Base-by-base conservation (phyloP, 2,329 filamentous ascomycete species). In the Botrytis byssoidea region DNA sequence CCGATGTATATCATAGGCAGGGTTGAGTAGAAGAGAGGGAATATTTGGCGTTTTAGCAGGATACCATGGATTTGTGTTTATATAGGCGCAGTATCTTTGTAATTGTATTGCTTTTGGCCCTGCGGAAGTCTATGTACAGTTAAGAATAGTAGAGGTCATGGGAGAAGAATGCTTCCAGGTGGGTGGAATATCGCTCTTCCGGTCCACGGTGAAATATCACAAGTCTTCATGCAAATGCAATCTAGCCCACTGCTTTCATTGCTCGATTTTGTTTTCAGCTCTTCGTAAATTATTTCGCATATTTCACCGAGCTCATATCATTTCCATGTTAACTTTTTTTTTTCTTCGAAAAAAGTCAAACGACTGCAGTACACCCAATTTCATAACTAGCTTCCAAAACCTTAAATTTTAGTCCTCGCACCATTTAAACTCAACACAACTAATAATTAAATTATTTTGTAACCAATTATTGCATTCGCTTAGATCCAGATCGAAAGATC, bases 141-240 rank as follows among this genome's bases (percentile, higher is more conserved):
- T 40, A 12, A 29, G 5, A 16, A 8, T 22, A 40, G 46, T n/a
- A 40, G 8, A 37, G 29, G 8, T 25, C 20, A 63, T n/a, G 8
- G 14, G 16, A 35, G 12, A 20, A 18, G 37, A n/a, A 29, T 2
- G n/a, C n/a, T 35, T 40, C 22, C 65, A 55, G 22, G n/a, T 67
- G 25, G 8, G 8, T 40, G 10, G 25, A 35, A 67, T 55, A 55
- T n/a, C 20, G 1, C 25, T 40, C 16, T 67, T 16, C 18, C 20
- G 22, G 4, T 29, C n/a, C 5, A n/a, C 14, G 1, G 1, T 25
- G 4, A 25, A 4, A 14, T 3, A 25, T 51, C 4, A 51, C 0
- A 25, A 25, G 12, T 40, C 16, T 40, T 55, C 25, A n/a, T 55
- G 25, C 4, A 16, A 5, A 55, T 16, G 5, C 25, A 55, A 16